A percentile compares a stretch with the other conserved stretches of the same genome.
These are phyloP conservation scores for Hypholoma fasciculare DNA, from an alignment of 768 basidiomycete species.

Conservation along the genomic window DNA sequence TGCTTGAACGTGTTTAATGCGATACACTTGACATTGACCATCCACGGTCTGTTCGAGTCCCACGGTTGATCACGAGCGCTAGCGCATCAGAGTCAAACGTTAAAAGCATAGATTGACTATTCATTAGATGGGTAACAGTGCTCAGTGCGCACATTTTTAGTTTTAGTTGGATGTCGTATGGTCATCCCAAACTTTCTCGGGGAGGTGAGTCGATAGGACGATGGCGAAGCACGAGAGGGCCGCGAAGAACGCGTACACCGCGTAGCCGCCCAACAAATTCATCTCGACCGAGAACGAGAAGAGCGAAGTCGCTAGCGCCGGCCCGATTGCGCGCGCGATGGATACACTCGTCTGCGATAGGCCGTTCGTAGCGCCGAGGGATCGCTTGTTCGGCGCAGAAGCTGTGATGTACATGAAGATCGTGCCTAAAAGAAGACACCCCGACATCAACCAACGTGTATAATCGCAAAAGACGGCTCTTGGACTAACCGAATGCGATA, in stretches of 20 bases:
- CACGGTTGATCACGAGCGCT: no score
- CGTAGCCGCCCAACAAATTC: slow-evolving; percentile 46
- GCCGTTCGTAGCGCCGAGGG: slow-evolving; percentile 54
- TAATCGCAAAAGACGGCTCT: background rate
- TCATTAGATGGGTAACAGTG: no score
- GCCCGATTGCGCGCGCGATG: slow-evolving; percentile 48
- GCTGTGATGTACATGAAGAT: slow-evolving; percentile 53
- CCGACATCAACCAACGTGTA: background rate
- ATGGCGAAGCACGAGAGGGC: slow-evolving; percentile 31
- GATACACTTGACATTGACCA: no score
- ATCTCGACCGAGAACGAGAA: slow-evolving; percentile 53
- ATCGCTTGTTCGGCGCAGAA: slow-evolving; percentile 47
- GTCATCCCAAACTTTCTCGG: slow-evolving; percentile 37
- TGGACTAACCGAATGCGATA: slow-evolving; percentile 42
- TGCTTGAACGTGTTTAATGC: no score
- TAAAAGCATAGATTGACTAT: background rate
- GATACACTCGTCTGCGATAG: slow-evolving; percentile 45
- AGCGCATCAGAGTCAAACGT: background rate
- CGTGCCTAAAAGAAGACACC: slow-evolving; percentile 31
- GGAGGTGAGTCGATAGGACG: slow-evolving; percentile 32
- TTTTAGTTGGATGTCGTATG: background rate
- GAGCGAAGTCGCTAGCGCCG: slow-evolving; percentile 47
- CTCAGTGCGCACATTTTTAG: background rate
- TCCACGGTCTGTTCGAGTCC: no score
- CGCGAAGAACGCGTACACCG: slow-evolving; percentile 40